These are phyloP conservation scores for Lactarius psammicola DNA, from an alignment of 768 basidiomycete species.

Conservation along the genomic window DNA sequence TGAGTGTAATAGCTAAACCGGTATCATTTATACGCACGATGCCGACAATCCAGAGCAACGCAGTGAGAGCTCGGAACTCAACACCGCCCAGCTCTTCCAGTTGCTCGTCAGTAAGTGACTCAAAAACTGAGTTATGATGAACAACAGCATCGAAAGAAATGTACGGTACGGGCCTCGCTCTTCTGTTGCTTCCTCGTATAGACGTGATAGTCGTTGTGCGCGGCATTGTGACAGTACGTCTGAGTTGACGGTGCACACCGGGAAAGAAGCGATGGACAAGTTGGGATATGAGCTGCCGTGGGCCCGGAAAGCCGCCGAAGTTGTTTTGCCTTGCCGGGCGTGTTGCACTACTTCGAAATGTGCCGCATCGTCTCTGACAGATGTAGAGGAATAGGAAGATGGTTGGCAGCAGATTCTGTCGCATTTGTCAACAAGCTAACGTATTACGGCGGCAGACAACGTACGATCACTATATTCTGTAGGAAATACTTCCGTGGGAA, in stretches of 20 bases:
- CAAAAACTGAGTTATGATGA: slow-evolving; percentile 78
- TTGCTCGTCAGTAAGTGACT: slow-evolving; percentile 70
- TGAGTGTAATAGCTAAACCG: slow-evolving; percentile 7
- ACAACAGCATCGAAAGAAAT: slow-evolving; percentile 83
- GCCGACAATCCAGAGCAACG: slow-evolving; percentile 77
- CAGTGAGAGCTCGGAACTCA: slow-evolving; percentile 83
- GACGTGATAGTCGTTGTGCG: slow-evolving; percentile 60
- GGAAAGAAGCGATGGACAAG: slow-evolving; percentile 65
- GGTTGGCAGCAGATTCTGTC: slow-evolving; percentile 25
- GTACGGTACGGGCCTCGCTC: slow-evolving; percentile 66
- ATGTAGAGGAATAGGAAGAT: slow-evolving; percentile 21
- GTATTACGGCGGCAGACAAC: slow-evolving; percentile 17
- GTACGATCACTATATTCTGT: slow-evolving; percentile 17
- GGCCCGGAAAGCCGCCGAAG: slow-evolving; percentile 78
- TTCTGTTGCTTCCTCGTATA: slow-evolving; percentile 38
- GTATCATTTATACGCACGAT: slow-evolving; percentile 47
- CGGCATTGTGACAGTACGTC: slow-evolving; percentile 74
- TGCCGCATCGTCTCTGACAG: slow-evolving; percentile 29
- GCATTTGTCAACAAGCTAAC: not conserved
- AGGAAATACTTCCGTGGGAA: not conserved
- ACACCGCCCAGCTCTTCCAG: slow-evolving; percentile 91
- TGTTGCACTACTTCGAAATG: slow-evolving; percentile 20
- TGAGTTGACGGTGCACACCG: slow-evolving; percentile 51
- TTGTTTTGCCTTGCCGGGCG: slow-evolving; percentile 42
- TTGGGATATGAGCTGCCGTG: slow-evolving; percentile 50